Percentiles rank a stretch among this genome's conserved stretches.
phyloP scores from a whole-genome alignment of 2,329 filamentous ascomycete genomes.

The Fusarium setosum region DNA sequence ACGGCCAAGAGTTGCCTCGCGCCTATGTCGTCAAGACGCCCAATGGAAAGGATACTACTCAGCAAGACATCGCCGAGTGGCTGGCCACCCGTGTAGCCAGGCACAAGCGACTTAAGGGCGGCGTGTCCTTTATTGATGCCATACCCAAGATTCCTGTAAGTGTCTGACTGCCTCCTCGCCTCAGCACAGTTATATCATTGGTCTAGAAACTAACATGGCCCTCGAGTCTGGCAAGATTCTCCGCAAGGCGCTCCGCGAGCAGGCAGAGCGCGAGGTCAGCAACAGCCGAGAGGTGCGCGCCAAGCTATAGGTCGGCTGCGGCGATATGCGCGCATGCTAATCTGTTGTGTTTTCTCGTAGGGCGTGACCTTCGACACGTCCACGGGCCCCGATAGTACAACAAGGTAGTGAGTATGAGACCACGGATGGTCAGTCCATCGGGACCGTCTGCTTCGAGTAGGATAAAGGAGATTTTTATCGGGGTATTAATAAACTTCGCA shows the following conservation, averaged over 20 bases:
- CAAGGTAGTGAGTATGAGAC: background rate
- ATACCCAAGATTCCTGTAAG: slow-evolving; percentile 71
- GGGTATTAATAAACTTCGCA: background rate
- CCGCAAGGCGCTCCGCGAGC: slow-evolving; percentile 67
- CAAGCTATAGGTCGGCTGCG: slow-evolving; percentile 44
- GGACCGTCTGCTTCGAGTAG: background rate
- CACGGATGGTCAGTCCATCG: background rate
- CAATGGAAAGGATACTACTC: slow-evolving; percentile 28
- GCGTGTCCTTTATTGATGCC: slow-evolving; percentile 73
- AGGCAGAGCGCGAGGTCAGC: slow-evolving; percentile 64
- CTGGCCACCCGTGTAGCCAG: slow-evolving; percentile 70
- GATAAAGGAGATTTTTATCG: background rate
- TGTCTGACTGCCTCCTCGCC: background rate
- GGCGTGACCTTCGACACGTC: slow-evolving; percentile 20
- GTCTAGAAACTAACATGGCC: slow-evolving; percentile 17
- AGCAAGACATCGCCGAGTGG: slow-evolving; percentile 69
- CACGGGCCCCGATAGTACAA: slow-evolving; percentile 4
- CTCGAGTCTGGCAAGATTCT: slow-evolving; percentile 76
- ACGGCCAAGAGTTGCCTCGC: slow-evolving; percentile 69
- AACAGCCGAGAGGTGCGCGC: slow-evolving; percentile 48
- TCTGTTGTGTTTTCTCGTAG: slow-evolving; percentile 27
- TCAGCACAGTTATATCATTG: background rate
- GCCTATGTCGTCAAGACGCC: slow-evolving; percentile 66
- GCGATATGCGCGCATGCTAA: slow-evolving; percentile 39
- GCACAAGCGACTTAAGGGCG: slow-evolving; percentile 76